Percentiles rank a stretch among this genome's conserved stretches.
Evolutionary conservation across 2,329 filamentous ascomycete species (phyloP).

Genomic region (Waltergamsia citrina): DNA sequence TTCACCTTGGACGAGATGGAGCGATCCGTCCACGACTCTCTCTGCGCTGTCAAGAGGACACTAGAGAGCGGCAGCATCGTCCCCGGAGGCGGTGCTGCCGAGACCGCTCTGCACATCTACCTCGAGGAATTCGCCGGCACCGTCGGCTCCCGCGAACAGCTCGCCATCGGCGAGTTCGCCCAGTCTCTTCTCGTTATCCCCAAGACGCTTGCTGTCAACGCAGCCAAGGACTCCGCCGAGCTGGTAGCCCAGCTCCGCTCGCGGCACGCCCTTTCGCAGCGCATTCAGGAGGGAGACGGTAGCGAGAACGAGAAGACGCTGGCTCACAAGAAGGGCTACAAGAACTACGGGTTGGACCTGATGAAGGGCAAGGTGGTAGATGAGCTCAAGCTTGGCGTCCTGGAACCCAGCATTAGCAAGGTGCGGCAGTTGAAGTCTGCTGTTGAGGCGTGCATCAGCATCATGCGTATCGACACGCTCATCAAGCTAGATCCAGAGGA

Average conservation of each 20-base stretch:
- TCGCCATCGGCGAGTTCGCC: conserved; percentile 95
- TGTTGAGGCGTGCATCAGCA: conserved; percentile 95
- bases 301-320: conserved; percentile 82
- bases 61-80: conserved; percentile 95
- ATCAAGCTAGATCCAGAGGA: conserved; percentile 95
- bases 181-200: conserved; percentile 90
- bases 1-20: conserved; percentile 99
- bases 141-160: conserved; percentile 91
- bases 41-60: conserved; percentile 94
- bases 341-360: conserved; percentile 95
- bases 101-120: conserved; percentile 99
- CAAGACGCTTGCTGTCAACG: conserved; percentile 94
- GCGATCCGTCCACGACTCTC: conserved; percentile 91
- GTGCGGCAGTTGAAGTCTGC: conserved; percentile 96
- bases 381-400: conserved; percentile 84
- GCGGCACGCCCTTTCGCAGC: conserved; percentile 87
- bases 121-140: conserved; percentile 97
- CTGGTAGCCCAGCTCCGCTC: conserved; percentile 92
- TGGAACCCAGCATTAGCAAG: conserved; percentile 98
- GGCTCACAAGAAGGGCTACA: conserved; percentile 93
- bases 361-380: conserved; percentile 84
- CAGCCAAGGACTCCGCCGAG: conserved; percentile 91
- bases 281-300: conserved; percentile 75
- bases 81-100: conserved; percentile 89
- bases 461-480: conserved; percentile 98